A percentile compares a stretch with the other conserved stretches of the same genome.
Conservation (phyloP, 2,329 filamentous ascomycete genomes). For the Blastomyces silverae region DNA sequence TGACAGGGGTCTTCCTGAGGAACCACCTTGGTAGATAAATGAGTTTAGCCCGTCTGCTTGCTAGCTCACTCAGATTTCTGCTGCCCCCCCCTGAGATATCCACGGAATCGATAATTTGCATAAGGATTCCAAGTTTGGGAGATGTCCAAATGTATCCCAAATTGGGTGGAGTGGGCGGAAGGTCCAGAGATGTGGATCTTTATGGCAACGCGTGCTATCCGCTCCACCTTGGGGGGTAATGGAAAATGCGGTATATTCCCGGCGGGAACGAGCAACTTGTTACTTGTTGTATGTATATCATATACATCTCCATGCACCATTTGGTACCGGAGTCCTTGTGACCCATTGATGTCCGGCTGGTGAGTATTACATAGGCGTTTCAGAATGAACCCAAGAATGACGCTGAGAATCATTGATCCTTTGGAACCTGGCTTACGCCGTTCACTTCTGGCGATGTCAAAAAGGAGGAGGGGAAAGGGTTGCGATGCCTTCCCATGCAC, state of each 20-base stretch:
- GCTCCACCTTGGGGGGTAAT: constrained; percentile 18
- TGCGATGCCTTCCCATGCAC: background rate
- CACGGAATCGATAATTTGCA: constrained; percentile 24
- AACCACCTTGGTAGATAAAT: background rate
- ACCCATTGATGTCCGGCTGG: background rate
- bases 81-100: constrained; percentile 21
- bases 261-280: constrained; percentile 18
- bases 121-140: constrained; percentile 21
- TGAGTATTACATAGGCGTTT: background rate
- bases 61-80: constrained; percentile 19
- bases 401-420: background rate
- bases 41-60: constrained; percentile 20
- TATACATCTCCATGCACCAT: constrained; percentile 14
- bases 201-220: constrained; percentile 17
- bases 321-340: constrained; percentile 14
- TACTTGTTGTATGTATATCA: constrained; percentile 3
- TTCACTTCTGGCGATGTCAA: background rate
- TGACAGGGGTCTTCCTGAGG: background rate
- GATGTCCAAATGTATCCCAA: constrained; percentile 22
- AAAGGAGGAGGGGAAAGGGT: no score
- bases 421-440: background rate
- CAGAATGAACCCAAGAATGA: background rate
- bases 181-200: constrained; percentile 2
- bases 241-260: constrained; percentile 20
- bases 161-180: constrained; percentile 21